Evolutionary conservation across 768 basidiomycete genomes (phyloP), one percentile per base, ranked within the genome.

Genomic region (Cytidiella melzeri): DNA sequence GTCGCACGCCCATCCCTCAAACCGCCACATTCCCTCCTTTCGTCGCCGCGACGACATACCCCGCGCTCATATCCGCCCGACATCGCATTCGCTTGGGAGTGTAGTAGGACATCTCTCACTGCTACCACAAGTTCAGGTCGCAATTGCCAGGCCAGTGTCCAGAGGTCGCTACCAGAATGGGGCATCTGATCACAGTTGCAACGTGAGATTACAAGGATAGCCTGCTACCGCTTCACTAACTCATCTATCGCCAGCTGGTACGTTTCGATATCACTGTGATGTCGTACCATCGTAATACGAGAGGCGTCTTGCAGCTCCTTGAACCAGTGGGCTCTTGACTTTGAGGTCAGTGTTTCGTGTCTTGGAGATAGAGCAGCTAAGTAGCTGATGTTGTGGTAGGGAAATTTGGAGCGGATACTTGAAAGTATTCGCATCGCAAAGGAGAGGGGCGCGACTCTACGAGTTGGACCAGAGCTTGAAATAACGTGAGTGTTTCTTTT

Each of bases 291-390:
- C 15, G 20, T 18, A 20, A 21, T 27, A 13, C 43, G 10, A 26
- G 10, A 18, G 30, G 40, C 12, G 26, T 6, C 38, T 24, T 18
- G 15, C 40, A 95, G 92, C 64, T 93, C 92, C 13, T 73, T 99
- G 24, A 95, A 97, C 61, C 95, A 99, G 68, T 97, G 95, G 92
- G 89, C 96, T 5, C 69, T 98, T 34, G 95, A 97, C 65, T 97
- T 97, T 54, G 83, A 94, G 63, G 93, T 87, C 60, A 53, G 71
- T 54, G 12, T 24, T 10, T n/a, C 2, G 7, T 19, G 25, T 9
- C 30, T 15, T 43, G 36, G 24, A 20, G 26, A 28, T 23, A 5
- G 30, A 49, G 3, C 20, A 5, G 40, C 1, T 45, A 20, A 40
- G 23, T 5, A 19, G 3, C 36, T 12, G 18, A 23, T 20, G n/a